A percentile compares a stretch with the other conserved stretches of the same genome.
Evolutionary conservation across 306 rosid species (phyloP).

Genomic region (Acacia confusa): DNA sequence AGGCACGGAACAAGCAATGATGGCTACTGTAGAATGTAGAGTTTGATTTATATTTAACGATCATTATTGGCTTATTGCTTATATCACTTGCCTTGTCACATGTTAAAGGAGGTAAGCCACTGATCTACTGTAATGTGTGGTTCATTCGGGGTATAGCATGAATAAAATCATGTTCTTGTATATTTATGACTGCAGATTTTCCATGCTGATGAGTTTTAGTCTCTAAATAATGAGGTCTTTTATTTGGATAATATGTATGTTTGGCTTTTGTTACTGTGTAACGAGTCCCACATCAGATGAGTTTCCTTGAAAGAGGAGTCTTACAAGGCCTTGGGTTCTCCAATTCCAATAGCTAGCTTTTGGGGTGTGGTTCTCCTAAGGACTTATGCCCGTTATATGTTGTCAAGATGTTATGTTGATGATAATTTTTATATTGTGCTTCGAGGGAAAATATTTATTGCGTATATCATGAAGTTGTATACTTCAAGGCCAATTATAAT

Average conservation of each 20-base stretch:
- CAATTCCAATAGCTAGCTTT: too few species aligned
- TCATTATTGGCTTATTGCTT: neutral
- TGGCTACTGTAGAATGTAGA: neutral
- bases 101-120: neutral
- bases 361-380: too few species aligned
- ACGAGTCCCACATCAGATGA: too few species aligned
- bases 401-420: neutral
- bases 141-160: neutral
- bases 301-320: too few species aligned
- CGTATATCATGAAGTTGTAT: neutral
- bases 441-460: neutral
- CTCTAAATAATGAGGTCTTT: neutral
- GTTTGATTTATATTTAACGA: neutral
- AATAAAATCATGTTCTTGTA: neutral
- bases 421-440: neutral
- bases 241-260: neutral
- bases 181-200: neutral
- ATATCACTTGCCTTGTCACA: neutral
- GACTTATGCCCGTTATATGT: neutral
- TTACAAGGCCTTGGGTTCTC: too few species aligned
- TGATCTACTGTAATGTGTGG: neutral
- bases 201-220: neutral
- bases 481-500: neutral
- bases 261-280: neutral
- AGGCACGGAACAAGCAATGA: neutral